Evolutionary conservation across 2,329 filamentous ascomycete genomes (phyloP), one percentile per base, ranked within the genome.

Genomic region (Paecilomyces dactylethromorphus): DNA sequence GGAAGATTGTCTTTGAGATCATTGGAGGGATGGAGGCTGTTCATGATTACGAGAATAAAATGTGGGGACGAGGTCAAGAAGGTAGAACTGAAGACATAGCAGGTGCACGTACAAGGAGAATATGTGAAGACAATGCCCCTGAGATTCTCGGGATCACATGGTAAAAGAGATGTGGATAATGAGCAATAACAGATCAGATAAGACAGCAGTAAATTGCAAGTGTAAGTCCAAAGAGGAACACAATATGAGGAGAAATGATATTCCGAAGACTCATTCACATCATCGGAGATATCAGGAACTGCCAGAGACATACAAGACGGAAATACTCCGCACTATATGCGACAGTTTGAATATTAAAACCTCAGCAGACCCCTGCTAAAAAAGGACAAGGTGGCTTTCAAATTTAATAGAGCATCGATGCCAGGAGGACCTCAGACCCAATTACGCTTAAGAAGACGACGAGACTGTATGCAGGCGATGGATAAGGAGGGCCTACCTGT

Each of bases 401-500:
- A 18, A n/a, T 18, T 45, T 45, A 15, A 45, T 11, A 54, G 32
- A 15, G 11, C 13, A 54, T 22, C 8, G 24, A 54, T 35, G 18
- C 53, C 32, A 31, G 53, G 53, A 32, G 11, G 29, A 32, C 54
- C n/a, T 26, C n/a, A 24, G 12, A 29, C 29, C 18, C 21, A 49
- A n/a, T 35, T n/a, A 54, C 13, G 50, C 15, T 10, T 11, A 58
- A 39, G 21, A 31, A 59, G 22, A 52, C 24, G 21, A 13, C 39
- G 18, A 53, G 45, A 31, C n/a, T 54, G 7, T 54, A 32, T 53
- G n/a, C 13, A 12, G 6, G 15, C 24, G 33, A 21, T 45, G 18
- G 26, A 52, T 49, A 51, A 55, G n/a, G 26, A 39, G 32, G n/a
- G 77, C 87, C 78, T 73, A 92, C 90, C 89, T 95, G 93, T 78